Evolutionary conservation across 352 stramenopile genomes (phyloP).

Genomic region (Globisporangium yorkense): DNA sequence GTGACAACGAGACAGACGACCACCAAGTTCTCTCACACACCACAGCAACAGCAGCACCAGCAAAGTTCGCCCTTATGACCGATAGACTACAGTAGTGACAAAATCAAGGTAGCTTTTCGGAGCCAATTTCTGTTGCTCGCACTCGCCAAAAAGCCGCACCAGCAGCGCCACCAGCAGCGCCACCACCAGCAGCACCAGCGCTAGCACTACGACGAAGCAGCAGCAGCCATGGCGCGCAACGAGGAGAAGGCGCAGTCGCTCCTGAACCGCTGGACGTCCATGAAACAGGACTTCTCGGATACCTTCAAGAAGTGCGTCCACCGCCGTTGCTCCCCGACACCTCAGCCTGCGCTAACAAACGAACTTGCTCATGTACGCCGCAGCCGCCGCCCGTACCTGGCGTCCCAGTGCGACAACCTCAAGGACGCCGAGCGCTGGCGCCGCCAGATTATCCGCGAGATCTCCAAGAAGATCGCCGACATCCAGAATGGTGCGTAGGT

Average conservation of each 20-base stretch:
- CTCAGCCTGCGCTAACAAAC: not conserved
- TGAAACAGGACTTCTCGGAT: slow-evolving; percentile 92
- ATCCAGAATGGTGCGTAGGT: slow-evolving; percentile 91
- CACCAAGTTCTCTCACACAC: no score
- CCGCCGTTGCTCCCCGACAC: not conserved
- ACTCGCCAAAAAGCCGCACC: not conserved
- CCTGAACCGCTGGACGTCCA: slow-evolving; percentile 98
- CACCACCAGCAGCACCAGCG: not conserved
- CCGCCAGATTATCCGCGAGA: slow-evolving; percentile 93
- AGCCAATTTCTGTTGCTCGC: not conserved
- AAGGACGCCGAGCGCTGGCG: slow-evolving; percentile 92
- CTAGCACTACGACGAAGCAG: not conserved
- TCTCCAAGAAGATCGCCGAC: slow-evolving; percentile 92
- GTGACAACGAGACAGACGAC: not conserved
- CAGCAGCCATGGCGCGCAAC: slow-evolving; percentile 92
- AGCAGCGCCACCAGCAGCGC: not conserved
- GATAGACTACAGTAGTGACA: not conserved
- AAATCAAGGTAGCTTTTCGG: not conserved
- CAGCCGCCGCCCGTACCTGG: slow-evolving; percentile 89
- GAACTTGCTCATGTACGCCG: not conserved
- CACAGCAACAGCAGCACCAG: not conserved
- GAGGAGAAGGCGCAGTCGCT: slow-evolving; percentile 97
- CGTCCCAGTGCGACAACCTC: slow-evolving; percentile 92
- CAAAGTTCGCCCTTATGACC: not conserved
- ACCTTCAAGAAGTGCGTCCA: slow-evolving; percentile 72